A percentile compares a stretch with the other conserved stretches of the same genome.
phyloP scores from a whole-genome alignment of 2,329 filamentous ascomycete species.

The Colletotrichum simmondsii region DNA sequence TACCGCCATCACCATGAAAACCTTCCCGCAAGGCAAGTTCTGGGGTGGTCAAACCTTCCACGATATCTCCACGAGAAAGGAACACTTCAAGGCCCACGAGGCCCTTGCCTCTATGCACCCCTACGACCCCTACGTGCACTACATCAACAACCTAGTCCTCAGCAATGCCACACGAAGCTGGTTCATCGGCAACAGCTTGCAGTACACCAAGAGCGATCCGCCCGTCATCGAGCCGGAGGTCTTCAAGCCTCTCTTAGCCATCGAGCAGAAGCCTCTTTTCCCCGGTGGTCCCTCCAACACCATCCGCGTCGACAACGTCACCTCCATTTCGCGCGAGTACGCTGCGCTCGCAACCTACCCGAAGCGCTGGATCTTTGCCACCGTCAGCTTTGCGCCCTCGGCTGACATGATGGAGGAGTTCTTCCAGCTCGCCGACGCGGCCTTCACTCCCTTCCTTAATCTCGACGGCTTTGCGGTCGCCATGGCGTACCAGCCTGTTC shows the following conservation, averaged over 20 bases:
- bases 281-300: slow-evolving; percentile 11
- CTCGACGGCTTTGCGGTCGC: slow-evolving; percentile 8
- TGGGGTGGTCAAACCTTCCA: slow-evolving; percentile 20
- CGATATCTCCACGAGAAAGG: slow-evolving; percentile 7
- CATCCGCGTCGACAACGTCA: slow-evolving; percentile 13
- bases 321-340: slow-evolving; percentile 16
- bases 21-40: background rate
- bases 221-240: background rate
- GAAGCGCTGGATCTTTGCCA: slow-evolving; percentile 2
- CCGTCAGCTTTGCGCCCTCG: slow-evolving; percentile 12
- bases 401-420: slow-evolving; percentile 16
- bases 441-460: background rate
- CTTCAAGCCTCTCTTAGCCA: background rate
- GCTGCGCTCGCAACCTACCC: slow-evolving; percentile 6
- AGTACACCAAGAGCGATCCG: slow-evolving; percentile 14
- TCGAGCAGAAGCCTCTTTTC: background rate
- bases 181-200: slow-evolving; percentile 18
- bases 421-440: slow-evolving; percentile 11
- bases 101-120: background rate
- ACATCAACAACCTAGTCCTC: slow-evolving; percentile 21
- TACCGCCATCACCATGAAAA: slow-evolving; percentile 32
- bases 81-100: slow-evolving; percentile 16
- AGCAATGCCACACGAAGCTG: slow-evolving; percentile 15
- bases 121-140: slow-evolving; percentile 13
- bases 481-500: slow-evolving; percentile 17